These are phyloP conservation scores for Penicillium sp. DNA, from an alignment of 2,329 filamentous ascomycete species.

Conservation along the genomic window DNA sequence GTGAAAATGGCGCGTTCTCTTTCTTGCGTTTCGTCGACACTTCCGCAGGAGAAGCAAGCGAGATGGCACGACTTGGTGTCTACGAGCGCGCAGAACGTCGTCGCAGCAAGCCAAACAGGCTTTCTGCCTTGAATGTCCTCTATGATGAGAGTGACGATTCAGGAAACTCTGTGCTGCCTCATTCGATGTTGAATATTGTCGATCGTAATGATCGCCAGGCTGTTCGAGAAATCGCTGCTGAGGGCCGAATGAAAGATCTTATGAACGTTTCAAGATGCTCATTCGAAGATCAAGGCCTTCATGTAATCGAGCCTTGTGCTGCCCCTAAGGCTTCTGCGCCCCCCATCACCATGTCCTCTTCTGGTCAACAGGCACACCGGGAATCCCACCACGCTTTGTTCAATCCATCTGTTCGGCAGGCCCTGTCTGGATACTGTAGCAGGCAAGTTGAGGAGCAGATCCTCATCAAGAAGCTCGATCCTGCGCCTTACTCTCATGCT, in stretches of 20 bases:
- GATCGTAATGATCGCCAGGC: conserved; percentile 59
- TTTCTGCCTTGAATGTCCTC: conserved; percentile 57
- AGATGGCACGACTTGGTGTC: conserved; percentile 58
- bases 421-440: conserved; percentile 57
- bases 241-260: conserved; percentile 64
- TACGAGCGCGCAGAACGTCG: conserved; percentile 65
- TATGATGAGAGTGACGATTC: conserved; percentile 57
- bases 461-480: conserved; percentile 62
- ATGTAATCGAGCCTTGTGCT: conserved; percentile 70
- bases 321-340: conserved; percentile 72
- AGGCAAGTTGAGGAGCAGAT: conserved; percentile 62
- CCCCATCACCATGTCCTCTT: conserved; percentile 71
- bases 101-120: conserved; percentile 44
- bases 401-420: conserved; percentile 64
- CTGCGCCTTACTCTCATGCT: conserved; percentile 46
- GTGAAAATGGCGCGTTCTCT: conserved; percentile 62
- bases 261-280: conserved; percentile 65
- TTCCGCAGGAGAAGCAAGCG: conserved; percentile 63
- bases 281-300: conserved; percentile 62
- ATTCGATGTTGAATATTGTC: conserved; percentile 73
- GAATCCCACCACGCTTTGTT: conserved; percentile 67
- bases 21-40: conserved; percentile 81
- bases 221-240: conserved; percentile 58
- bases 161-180: conserved; percentile 57
- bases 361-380: conserved; percentile 53